phyloP scores from a whole-genome alignment of 805 yeast genomes.

The Kurtzmaniella cleridarum region DNA sequence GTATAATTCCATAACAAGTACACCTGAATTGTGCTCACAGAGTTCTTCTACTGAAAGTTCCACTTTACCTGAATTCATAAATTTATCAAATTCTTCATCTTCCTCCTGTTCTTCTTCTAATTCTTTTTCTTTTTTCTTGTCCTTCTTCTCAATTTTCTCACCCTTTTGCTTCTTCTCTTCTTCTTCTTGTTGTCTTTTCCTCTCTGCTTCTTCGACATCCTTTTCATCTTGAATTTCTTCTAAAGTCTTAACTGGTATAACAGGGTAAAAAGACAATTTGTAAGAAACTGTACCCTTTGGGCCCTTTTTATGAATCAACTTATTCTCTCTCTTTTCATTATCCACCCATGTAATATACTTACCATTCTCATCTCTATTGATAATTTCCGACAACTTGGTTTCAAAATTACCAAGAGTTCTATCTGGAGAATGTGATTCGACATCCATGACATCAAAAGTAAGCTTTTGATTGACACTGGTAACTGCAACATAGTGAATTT shows the following conservation, averaged over 20 bases:
- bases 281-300: constrained; percentile 78
- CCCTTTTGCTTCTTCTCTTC: constrained; percentile 23
- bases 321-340: constrained; percentile 51
- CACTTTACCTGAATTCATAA: constrained; percentile 20
- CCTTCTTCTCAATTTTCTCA: constrained; percentile 7
- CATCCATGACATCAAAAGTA: constrained; percentile 89
- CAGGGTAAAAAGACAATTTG: constrained; percentile 77
- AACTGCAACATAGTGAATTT: constrained; percentile 74
- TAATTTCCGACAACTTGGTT: constrained; percentile 59
- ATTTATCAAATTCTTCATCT: constrained; percentile 20
- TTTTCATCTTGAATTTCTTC: constrained; percentile 62
- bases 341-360: constrained; percentile 53
- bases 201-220: constrained; percentile 22
- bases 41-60: constrained; percentile 57
- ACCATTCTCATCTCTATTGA: constrained; percentile 64
- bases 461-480: constrained; percentile 78
- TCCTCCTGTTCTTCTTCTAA: constrained; percentile 28
- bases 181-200: constrained; percentile 17
- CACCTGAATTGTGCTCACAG: constrained; percentile 62
- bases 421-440: constrained; percentile 72
- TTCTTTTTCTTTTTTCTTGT: constrained; percentile 21
- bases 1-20: constrained; percentile 60
- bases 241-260: constrained; percentile 70
- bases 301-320: constrained; percentile 69
- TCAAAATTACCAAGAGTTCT: constrained; percentile 83